Conservation (phyloP, 2,329 filamentous ascomycete species). For the Fusarium denticulatum region DNA sequence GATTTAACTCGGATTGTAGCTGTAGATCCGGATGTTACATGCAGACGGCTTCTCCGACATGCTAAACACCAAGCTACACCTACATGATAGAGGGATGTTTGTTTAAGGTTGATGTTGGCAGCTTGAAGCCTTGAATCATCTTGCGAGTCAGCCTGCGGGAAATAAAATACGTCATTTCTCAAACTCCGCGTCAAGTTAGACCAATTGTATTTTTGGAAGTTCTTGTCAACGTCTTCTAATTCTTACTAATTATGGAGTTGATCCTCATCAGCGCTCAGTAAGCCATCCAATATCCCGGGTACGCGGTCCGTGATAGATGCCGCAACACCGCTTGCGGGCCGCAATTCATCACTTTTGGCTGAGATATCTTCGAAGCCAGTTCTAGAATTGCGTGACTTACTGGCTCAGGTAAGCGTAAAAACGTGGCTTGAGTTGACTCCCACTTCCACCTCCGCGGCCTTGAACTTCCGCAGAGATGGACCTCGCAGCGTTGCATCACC, state of each 20-base stretch:
- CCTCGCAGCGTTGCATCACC: background rate
- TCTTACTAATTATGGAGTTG: background rate
- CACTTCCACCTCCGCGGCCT: background rate
- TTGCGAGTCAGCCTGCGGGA: background rate
- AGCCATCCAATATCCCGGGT: constrained; percentile 1
- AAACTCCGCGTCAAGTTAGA: background rate
- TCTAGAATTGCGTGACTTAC: background rate
- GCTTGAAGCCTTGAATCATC: background rate
- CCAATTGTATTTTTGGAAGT: background rate
- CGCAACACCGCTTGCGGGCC: background rate
- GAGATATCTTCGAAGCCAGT: background rate
- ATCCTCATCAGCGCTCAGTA: constrained; percentile 1
- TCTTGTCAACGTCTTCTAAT: background rate
- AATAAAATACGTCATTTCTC: background rate
- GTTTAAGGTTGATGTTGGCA: background rate
- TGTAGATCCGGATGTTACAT: constrained; percentile 8
- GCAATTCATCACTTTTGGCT: background rate
- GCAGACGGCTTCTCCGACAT: constrained; percentile 29
- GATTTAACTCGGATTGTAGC: background rate
- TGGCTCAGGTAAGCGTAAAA: background rate
- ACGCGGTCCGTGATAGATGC: background rate
- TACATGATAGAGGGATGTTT: background rate
- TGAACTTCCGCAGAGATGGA: background rate
- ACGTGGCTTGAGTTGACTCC: background rate
- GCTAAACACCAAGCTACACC: background rate